Evolutionary conservation across 768 basidiomycete species (phyloP).

Genomic region (Suillus variegatus): DNA sequence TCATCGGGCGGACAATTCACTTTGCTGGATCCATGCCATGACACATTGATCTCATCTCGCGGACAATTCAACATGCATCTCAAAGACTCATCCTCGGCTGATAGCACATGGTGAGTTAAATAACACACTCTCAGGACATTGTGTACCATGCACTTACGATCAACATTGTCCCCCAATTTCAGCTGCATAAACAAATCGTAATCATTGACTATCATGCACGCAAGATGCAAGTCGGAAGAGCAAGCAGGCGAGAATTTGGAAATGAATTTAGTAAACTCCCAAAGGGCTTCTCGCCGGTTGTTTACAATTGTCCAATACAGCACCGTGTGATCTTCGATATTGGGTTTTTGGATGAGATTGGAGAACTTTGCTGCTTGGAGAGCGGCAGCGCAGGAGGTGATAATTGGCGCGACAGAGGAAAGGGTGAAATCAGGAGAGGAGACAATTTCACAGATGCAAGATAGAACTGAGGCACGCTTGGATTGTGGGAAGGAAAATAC

Average conservation of each 20-base stretch:
- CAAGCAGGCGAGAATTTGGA: conserved; percentile 40
- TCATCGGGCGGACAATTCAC: no score
- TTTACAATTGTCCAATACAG: conserved; percentile 7
- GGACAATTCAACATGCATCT: conserved; percentile 32
- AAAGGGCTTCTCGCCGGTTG: conserved; percentile 23
- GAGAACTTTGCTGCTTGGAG: conserved; percentile 43
- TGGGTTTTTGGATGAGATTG: neutral
- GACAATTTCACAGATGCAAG: conserved; percentile 54
- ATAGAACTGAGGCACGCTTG: conserved; percentile 39
- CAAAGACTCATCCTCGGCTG: conserved; percentile 38
- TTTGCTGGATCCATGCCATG: no score
- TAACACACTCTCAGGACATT: no score
- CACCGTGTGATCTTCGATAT: neutral
- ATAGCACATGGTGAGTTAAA: neutral
- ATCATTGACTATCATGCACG: conserved; percentile 42
- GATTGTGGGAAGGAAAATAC: neutral
- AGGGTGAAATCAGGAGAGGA: conserved; percentile 17
- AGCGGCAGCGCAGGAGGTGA: conserved; percentile 60
- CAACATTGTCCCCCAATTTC: neutral
- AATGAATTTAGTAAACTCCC: conserved; percentile 48
- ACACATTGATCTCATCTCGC: conserved; percentile 42
- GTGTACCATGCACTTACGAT: no score
- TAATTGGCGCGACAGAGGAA: conserved; percentile 34
- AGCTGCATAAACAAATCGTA: neutral
- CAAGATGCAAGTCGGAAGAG: conserved; percentile 56